Evolutionary conservation across 495 filamentous ascomycete species (phyloP).

Genomic region (Lasiosphaeriaceae sp.): DNA sequence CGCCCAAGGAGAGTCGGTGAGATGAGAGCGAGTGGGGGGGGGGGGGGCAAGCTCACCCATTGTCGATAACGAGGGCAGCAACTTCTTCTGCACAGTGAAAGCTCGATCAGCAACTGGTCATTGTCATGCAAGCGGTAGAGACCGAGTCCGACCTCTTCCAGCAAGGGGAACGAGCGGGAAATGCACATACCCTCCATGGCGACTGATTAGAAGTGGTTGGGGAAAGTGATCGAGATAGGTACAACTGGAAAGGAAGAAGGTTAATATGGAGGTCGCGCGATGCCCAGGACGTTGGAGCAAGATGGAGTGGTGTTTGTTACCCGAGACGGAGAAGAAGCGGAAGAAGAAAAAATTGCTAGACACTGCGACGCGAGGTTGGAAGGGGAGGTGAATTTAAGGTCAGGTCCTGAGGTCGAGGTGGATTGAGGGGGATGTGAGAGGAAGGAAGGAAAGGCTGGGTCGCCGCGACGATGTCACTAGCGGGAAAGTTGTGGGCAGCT

Average conservation of each 20-base stretch:
- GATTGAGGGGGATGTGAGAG: slow-evolving; percentile 29
- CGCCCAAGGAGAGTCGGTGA: slow-evolving; percentile 30
- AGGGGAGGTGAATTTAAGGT: slow-evolving; percentile 53
- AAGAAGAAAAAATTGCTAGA: slow-evolving; percentile 37
- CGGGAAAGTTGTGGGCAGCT: slow-evolving; percentile 13
- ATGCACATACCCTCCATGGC: slow-evolving; percentile 50
- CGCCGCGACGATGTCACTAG: slow-evolving; percentile 29
- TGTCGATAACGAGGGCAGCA: slow-evolving; percentile 99
- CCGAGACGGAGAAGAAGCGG: slow-evolving; percentile 35
- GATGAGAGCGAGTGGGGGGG: slow-evolving; percentile 13
- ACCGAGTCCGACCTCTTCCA: slow-evolving; percentile 3
- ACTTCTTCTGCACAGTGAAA: slow-evolving; percentile 79
- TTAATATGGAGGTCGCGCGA: slow-evolving; percentile 40
- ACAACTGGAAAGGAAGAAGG: slow-evolving; percentile 31
- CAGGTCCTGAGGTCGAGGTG: slow-evolving; percentile 32
- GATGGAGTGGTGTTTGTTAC: slow-evolving; percentile 29
- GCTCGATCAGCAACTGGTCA: slow-evolving; percentile 48
- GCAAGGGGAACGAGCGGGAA: slow-evolving; percentile 4
- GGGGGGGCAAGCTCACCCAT: slow-evolving; percentile 70
- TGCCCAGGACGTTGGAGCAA: slow-evolving; percentile 40
- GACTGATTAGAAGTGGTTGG: slow-evolving; percentile 41
- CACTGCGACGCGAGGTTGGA: slow-evolving; percentile 35
- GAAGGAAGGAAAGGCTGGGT: slow-evolving; percentile 27
- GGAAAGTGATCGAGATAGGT: slow-evolving; percentile 29
- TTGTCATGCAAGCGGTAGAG: slow-evolving; percentile 6